These are phyloP conservation scores for Botrytis pseudocinerea DNA, from an alignment of 2,329 filamentous ascomycete genomes.

Conservation along the genomic window DNA sequence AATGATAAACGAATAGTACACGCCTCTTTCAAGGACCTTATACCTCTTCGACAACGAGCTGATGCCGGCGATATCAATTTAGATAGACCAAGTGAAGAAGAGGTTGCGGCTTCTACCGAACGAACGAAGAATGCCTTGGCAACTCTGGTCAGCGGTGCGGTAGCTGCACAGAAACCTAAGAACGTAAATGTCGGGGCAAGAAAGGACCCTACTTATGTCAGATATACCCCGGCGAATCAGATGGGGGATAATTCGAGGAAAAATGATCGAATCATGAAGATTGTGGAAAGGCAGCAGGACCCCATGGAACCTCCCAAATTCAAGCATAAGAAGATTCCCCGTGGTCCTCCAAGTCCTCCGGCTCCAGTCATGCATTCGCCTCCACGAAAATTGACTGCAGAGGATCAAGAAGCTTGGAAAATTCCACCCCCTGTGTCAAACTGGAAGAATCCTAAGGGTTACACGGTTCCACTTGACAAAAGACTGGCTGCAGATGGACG, in stretches of 20 bases:
- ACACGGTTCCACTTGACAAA: conserved; percentile 94
- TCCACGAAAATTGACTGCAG: conserved; percentile 89
- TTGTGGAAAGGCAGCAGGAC: conserved; percentile 89
- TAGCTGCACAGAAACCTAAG: conserved; percentile 93
- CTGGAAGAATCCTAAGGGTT: conserved; percentile 99
- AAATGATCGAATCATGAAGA: conserved; percentile 97
- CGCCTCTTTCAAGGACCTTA: conserved; percentile 94
- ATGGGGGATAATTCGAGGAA: conserved; percentile 88
- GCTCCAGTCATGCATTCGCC: conserved; percentile 95
- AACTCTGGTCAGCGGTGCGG: conserved; percentile 77
- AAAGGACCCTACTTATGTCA: conserved; percentile 87
- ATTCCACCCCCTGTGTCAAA: conserved; percentile 90
- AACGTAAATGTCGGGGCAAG: conserved; percentile 80
- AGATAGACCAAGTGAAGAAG: conserved; percentile 78
- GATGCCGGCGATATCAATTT: conserved; percentile 90
- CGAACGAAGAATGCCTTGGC: conserved; percentile 85
- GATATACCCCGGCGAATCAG: conserved; percentile 94
- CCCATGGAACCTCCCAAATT: conserved; percentile 98
- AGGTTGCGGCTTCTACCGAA: conserved; percentile 81
- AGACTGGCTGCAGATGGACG: conserved; percentile 90
- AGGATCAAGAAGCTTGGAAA: conserved; percentile 96
- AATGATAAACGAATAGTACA: conserved; percentile 82
- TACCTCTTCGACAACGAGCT: conserved; percentile 87
- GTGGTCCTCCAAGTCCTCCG: conserved; percentile 87
- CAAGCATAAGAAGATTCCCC: conserved; percentile 97